Percentiles rank a stretch among this genome's conserved stretches.
Conservation (phyloP, 2,329 filamentous ascomycete genomes). For the Ceratocystis eucalypticola region DNA sequence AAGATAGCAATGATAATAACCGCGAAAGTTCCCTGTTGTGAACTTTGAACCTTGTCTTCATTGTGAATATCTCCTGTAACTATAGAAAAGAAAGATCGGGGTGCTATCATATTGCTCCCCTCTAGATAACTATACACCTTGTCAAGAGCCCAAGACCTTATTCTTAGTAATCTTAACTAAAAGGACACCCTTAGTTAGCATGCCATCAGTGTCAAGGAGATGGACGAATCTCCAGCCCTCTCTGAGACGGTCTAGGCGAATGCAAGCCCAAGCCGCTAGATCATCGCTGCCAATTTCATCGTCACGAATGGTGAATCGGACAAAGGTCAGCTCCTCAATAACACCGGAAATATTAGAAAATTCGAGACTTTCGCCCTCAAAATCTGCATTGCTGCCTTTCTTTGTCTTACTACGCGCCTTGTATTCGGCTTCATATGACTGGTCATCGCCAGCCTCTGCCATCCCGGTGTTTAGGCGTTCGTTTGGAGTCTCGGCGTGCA, state of each 20-base stretch:
- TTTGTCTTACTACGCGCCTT: constrained; percentile 46
- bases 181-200: constrained; percentile 51
- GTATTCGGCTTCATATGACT: constrained; percentile 33
- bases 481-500: constrained; percentile 62
- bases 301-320: constrained; percentile 76
- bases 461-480: constrained; percentile 29
- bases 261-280: constrained; percentile 76
- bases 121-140: neutral
- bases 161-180: constrained; percentile 61
- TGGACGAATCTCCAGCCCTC: constrained; percentile 66
- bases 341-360: constrained; percentile 45
- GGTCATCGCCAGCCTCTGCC: constrained; percentile 27
- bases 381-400: constrained; percentile 49
- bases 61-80: neutral
- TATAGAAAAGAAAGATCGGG: neutral
- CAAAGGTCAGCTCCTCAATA: constrained; percentile 56
- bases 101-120: neutral
- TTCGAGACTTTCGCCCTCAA: constrained; percentile 41
- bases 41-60: neutral
- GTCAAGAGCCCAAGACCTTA: constrained; percentile 22
- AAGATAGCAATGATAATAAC: neutral
- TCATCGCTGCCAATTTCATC: constrained; percentile 68
- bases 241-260: constrained; percentile 67
- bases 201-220: constrained; percentile 56
- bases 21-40: neutral